Evolutionary conservation across 2,329 filamentous ascomycete species (phyloP).

Genomic region (Chaetoscypha palmicola): DNA sequence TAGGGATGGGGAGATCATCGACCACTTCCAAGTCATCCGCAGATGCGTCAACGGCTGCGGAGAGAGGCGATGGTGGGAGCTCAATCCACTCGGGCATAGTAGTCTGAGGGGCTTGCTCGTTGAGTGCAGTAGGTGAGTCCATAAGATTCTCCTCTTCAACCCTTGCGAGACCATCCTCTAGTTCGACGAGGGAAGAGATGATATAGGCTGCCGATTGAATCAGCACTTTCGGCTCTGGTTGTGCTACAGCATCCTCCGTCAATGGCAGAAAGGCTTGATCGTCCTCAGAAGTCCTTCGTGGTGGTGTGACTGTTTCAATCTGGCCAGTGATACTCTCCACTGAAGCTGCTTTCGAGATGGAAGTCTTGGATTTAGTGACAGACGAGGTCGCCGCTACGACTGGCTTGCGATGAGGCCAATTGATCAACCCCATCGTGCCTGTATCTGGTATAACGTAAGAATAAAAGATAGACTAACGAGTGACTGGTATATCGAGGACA

Average conservation of each 20-base stretch:
- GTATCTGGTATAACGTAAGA: neutral
- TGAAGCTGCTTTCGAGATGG: neutral
- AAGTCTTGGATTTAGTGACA: neutral
- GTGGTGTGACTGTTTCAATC: neutral
- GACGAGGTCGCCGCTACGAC: neutral
- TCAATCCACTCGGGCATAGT: neutral
- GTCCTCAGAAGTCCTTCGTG: neutral
- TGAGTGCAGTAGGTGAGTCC: neutral
- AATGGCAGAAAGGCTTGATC: neutral
- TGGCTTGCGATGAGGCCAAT: neutral
- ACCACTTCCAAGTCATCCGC: neutral
- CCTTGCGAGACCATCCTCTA: neutral
- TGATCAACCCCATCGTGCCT: neutral
- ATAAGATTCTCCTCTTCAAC: neutral
- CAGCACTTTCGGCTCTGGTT: no score
- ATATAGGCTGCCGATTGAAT: no score
- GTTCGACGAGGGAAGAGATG: no score
- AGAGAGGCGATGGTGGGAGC: neutral
- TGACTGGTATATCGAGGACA: neutral
- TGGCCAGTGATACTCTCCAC: neutral
- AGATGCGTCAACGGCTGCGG: neutral
- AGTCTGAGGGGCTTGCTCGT: no score
- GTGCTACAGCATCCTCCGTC: no score
- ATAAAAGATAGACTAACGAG: neutral
- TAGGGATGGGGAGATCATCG: neutral